These are phyloP conservation scores for Dactylonectria macrodidyma DNA, from an alignment of 2,329 filamentous ascomycete species.

Conservation along the genomic window DNA sequence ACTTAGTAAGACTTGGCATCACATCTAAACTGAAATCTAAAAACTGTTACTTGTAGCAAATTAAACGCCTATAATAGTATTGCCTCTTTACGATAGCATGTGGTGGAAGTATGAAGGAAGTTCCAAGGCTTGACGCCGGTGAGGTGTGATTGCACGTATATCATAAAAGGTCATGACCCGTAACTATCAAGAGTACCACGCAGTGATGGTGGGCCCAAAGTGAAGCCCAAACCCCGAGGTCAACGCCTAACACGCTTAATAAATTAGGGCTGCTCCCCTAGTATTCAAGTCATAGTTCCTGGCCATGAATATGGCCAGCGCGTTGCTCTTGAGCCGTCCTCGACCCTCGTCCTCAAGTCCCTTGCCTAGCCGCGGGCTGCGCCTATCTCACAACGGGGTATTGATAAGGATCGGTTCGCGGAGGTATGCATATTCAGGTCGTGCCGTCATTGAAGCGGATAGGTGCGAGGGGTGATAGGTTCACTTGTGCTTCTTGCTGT, in stretches of 20 bases:
- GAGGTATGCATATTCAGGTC: conserved; percentile 2
- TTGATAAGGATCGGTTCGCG: conserved; percentile 2
- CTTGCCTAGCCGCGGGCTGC: not conserved
- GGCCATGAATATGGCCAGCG: not conserved
- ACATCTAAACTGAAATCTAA: conserved; percentile 1
- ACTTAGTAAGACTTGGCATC: not conserved
- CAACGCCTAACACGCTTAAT: not conserved
- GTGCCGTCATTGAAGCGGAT: conserved; percentile 3
- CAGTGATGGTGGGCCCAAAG: not conserved
- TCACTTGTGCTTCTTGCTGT: conserved; percentile 46
- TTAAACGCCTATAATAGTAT: not conserved
- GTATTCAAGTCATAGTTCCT: not conserved
- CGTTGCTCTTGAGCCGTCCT: not conserved
- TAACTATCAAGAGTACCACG: conserved; percentile 8
- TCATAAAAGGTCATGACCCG: conserved; percentile 23
- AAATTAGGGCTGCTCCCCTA: not conserved
- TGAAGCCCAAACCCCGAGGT: not conserved
- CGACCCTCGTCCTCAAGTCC: not conserved
- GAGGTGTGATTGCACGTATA: conserved; percentile 4
- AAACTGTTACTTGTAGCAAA: conserved; percentile 2
- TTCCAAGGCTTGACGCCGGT: not conserved
- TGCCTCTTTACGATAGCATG: not conserved
- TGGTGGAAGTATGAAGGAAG: not conserved
- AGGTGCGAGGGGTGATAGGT: conserved; percentile 7
- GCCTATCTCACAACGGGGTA: not conserved